A percentile compares a stretch with the other conserved stretches of the same genome.
Conservation (phyloP, 306 rosid genomes). For the Psophocarpus tetragonolobus region DNA sequence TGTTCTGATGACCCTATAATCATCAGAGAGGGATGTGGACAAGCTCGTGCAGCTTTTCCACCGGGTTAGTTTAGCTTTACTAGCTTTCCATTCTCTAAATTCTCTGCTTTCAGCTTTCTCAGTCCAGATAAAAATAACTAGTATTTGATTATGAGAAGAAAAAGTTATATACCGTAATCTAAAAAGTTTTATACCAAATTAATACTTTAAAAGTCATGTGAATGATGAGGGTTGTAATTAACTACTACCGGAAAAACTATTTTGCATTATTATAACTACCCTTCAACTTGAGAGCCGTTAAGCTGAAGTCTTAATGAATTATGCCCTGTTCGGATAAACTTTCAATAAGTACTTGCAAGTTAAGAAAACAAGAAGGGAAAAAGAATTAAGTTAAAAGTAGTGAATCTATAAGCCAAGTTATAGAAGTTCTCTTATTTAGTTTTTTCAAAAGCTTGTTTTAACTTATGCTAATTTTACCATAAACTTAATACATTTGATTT, state of each 20-base stretch:
- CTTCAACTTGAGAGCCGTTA: not conserved
- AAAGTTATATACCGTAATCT: too few relatives aligned
- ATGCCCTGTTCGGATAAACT: not conserved
- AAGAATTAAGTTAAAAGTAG: not conserved
- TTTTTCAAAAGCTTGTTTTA: not conserved
- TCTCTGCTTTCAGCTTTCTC: conserved; percentile 7
- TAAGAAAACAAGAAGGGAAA: not conserved
- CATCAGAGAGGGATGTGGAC: conserved; percentile 54
- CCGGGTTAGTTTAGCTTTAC: conserved; percentile 42
- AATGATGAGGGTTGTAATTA: too few relatives aligned
- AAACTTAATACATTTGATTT: too few relatives aligned
- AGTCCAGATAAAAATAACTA: not conserved
- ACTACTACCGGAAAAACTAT: too few relatives aligned
- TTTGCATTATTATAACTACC: not conserved
- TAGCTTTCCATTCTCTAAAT: not conserved
- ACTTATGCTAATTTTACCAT: too few relatives aligned
- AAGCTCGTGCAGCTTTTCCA: conserved; percentile 58
- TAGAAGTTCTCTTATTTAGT: not conserved
- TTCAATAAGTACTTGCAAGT: not conserved
- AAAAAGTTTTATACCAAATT: too few relatives aligned
- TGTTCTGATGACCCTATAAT: conserved; percentile 47
- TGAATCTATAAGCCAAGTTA: not conserved
- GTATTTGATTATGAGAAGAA: too few relatives aligned
- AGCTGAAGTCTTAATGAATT: not conserved
- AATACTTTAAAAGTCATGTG: too few relatives aligned